A percentile compares a stretch with the other conserved stretches of the same genome.
phyloP scores from a whole-genome alignment of 1,284 basidiomycete genomes.

The Malassezia furfur region DNA sequence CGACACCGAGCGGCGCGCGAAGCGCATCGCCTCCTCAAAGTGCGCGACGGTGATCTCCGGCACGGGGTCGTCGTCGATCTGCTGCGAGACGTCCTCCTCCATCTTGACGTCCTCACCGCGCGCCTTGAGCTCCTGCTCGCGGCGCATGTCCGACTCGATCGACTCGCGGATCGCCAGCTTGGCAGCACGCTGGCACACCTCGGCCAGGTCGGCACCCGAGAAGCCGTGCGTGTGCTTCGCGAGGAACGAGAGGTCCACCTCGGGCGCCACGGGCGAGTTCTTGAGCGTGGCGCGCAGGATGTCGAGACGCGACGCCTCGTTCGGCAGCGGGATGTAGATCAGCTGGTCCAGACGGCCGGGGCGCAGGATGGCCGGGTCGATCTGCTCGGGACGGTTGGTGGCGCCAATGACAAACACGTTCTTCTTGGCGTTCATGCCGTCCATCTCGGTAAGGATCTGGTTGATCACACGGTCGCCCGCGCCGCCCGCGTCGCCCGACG shows the following conservation, averaged over 20 bases:
- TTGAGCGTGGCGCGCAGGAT: conserved; percentile 85
- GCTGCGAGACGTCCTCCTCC: conserved; percentile 39
- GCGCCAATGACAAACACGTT: conserved; percentile 98
- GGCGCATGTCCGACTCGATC: conserved; percentile 83
- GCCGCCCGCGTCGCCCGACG: conserved; percentile 77
- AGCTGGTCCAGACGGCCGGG: conserved; percentile 85
- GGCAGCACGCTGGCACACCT: conserved; percentile 94
- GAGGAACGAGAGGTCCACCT: conserved; percentile 77
- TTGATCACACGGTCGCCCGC: conserved; percentile 95
- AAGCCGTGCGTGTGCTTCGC: conserved; percentile 92
- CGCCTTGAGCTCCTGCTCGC: conserved; percentile 57
- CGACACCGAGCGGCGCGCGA: conserved; percentile 50
- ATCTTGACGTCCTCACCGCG: conserved; percentile 22
- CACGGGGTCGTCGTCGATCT: conserved; percentile 79
- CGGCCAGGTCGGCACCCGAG: conserved; percentile 97
- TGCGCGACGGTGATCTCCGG: conserved; percentile 67
- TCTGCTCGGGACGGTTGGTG: conserved; percentile 98
- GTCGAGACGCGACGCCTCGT: conserved; percentile 78
- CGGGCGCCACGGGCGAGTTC: conserved; percentile 78
- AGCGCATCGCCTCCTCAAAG: conserved; percentile 97
- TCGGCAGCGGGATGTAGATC: conserved; percentile 58
- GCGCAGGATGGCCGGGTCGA: conserved; percentile 89
- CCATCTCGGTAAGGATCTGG: conserved; percentile 95
- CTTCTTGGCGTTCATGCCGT: conserved; percentile 97
- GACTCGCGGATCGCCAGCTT: conserved; percentile 91